A percentile compares a stretch with the other conserved stretches of the same genome.
Evolutionary conservation across 2,329 filamentous ascomycete species (phyloP).

Genomic region (Alternaria burnsii): DNA sequence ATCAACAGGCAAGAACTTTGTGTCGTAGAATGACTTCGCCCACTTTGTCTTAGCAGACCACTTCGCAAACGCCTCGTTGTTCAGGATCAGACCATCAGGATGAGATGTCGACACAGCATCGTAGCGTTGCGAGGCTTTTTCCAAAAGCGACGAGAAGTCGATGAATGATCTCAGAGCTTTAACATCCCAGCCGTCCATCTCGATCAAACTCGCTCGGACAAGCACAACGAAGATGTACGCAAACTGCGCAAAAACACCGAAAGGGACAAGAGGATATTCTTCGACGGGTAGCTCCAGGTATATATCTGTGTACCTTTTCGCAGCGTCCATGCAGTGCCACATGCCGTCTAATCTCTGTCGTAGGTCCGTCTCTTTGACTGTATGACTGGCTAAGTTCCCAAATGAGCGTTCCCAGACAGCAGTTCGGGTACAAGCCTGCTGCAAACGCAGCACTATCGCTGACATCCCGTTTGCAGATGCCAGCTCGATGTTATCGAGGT

Average conservation of each 20-base stretch:
- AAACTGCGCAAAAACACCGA: conserved; percentile 20
- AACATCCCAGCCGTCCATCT: neutral
- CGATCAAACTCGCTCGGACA: conserved; percentile 3
- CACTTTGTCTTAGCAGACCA: neutral
- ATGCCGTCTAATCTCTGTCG: neutral
- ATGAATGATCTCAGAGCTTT: no score
- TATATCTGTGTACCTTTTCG: neutral
- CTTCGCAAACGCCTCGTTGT: neutral
- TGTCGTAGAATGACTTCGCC: neutral
- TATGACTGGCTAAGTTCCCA: no score
- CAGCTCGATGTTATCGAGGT: no score
- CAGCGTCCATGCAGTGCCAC: neutral
- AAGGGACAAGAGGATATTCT: conserved; percentile 9
- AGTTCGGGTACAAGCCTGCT: no score
- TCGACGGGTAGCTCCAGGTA: neutral
- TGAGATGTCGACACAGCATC: neutral
- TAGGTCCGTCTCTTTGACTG: neutral
- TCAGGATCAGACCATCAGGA: neutral
- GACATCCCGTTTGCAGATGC: no score
- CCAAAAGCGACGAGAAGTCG: no score
- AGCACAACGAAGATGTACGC: conserved; percentile 22
- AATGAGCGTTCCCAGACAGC: no score
- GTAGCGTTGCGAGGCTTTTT: no score
- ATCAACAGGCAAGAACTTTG: neutral
- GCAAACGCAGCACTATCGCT: no score